These are phyloP conservation scores for Vitis riparia DNA, from an alignment of 164 flowering plant genomes.

Conservation along the genomic window DNA sequence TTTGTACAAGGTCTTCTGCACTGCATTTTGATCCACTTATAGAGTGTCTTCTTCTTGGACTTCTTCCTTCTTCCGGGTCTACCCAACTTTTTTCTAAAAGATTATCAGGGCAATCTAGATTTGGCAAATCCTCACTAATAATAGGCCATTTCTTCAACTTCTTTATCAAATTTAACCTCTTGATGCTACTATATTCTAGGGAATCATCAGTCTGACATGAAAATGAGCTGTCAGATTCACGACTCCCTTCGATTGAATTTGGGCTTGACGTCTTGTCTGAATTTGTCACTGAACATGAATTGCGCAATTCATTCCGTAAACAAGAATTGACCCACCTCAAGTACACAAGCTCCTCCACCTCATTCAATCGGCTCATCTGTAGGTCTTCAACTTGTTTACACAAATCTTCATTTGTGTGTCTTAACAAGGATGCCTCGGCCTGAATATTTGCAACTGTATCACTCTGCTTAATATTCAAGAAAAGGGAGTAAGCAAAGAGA, in stretches of 20 bases:
- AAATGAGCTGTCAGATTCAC: slow-evolving; percentile 20
- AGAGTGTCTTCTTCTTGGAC: slow-evolving; percentile 74
- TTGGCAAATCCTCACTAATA: slow-evolving; percentile 40
- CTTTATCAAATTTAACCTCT: slow-evolving; percentile 41
- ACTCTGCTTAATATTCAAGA: slow-evolving; percentile 35
- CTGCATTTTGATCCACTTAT: slow-evolving; percentile 66
- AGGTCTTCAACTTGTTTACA: slow-evolving; percentile 86
- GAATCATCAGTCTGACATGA: slow-evolving; percentile 29
- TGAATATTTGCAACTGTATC: slow-evolving; percentile 65
- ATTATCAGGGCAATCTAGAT: slow-evolving; percentile 25
- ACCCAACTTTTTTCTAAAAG: slow-evolving; percentile 36
- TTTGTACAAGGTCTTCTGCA: slow-evolving; percentile 41
- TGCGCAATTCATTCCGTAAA: slow-evolving; percentile 60
- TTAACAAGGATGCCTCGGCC: slow-evolving; percentile 74
- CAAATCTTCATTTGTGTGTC: slow-evolving; percentile 70
- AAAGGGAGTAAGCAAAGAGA: background rate
- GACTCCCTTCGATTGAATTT: slow-evolving; percentile 21
- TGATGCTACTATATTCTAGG: slow-evolving; percentile 30
- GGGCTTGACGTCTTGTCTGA: slow-evolving; percentile 43
- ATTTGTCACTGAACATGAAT: slow-evolving; percentile 26
- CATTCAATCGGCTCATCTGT: slow-evolving; percentile 75
- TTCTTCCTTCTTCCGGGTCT: slow-evolving; percentile 36
- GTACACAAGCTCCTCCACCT: slow-evolving; percentile 88
- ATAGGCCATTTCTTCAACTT: slow-evolving; percentile 60
- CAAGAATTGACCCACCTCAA: slow-evolving; percentile 87